Base-by-base conservation (phyloP, 257 asterid species). In the Dorcoceras hygrometricum region DNA sequence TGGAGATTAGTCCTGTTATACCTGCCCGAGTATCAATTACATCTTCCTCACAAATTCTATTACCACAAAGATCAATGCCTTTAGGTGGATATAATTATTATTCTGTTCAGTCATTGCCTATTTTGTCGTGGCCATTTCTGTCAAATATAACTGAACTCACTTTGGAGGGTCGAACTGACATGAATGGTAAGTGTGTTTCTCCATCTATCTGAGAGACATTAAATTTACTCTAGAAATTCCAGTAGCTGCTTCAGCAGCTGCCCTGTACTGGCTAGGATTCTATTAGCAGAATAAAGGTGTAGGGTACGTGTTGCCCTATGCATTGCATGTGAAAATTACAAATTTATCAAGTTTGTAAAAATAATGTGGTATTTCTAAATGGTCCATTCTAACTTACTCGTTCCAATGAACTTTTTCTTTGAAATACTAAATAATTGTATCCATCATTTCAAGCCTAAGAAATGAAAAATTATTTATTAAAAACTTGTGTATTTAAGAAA, bases 161-260 rank as follows among this genome's bases (percentile, higher is more conserved):
- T 26, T 73, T 89, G 83, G 90, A 86, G 78, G 98, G 96, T 25
- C 93, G 96, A 67, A 79, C 78, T 57, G 92, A 89, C 57, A 62
- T 85, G 57, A 72, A 67, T n/a, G 98, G 98, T 91, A 79, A 70
- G 88, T 75, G 66, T 59, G 55, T 57, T 28, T 60, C 65, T 71
- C 24, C 14, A 8, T 23, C 57, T 43, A 64, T 51, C 39, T 51
- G 57, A 23, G 4, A 23, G 9, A 18, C 5, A 24, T 25, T 36
- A 1, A 5, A 20, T 25, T 19, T 12, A 22, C 19, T 16, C 55
- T 8, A 26, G 12, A 3, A 20, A 26, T 20, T 28, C 59, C 20
- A 48, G n/a, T n/a, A n/a, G n/a, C n/a, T n/a, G n/a, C n/a, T n/a
- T n/a, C n/a, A n/a, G n/a, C n/a, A n/a, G n/a, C n/a, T 31, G 2